Evolutionary conservation across 2,329 filamentous ascomycete species (phyloP).

Genomic region (Fusarium sp.): DNA sequence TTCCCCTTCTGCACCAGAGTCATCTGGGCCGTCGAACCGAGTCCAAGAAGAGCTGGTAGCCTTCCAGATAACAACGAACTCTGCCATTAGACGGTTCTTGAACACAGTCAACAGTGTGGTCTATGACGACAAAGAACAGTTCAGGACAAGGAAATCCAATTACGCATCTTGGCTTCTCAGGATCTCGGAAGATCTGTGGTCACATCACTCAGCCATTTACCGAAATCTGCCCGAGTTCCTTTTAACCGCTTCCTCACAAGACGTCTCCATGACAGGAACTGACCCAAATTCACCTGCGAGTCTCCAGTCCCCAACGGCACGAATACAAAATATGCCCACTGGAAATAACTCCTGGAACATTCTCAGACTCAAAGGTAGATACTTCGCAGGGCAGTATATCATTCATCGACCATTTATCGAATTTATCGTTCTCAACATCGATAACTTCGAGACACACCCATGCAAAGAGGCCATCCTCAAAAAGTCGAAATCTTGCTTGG

Average conservation of each 20-base stretch:
- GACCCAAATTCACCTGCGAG: conserved; percentile 2
- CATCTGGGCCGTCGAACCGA: not conserved
- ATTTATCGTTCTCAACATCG: conserved; percentile 43
- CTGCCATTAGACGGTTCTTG: conserved; percentile 46
- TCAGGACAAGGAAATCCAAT: conserved; percentile 28
- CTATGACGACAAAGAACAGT: conserved; percentile 45
- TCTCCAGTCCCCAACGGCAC: not conserved
- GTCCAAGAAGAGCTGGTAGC: conserved; percentile 43
- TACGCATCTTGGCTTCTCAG: conserved; percentile 45
- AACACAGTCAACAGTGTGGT: conserved; percentile 48
- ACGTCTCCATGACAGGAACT: not conserved
- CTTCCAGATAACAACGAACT: conserved; percentile 49
- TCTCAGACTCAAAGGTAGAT: conserved; percentile 43
- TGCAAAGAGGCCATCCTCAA: conserved; percentile 37
- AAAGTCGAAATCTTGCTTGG: conserved; percentile 39
- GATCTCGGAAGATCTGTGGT: conserved; percentile 43
- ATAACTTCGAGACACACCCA: conserved; percentile 41
- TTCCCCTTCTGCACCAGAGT: not conserved
- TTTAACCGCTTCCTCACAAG: not conserved
- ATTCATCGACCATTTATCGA: conserved; percentile 48
- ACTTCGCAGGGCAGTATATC: conserved; percentile 48
- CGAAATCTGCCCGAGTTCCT: conserved; percentile 44
- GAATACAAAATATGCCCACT: not conserved
- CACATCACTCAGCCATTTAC: conserved; percentile 45
- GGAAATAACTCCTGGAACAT: conserved; percentile 50